Evolutionary conservation across 176 grass and related monocot species (phyloP).

Genomic region (Leersia perrieri): DNA sequence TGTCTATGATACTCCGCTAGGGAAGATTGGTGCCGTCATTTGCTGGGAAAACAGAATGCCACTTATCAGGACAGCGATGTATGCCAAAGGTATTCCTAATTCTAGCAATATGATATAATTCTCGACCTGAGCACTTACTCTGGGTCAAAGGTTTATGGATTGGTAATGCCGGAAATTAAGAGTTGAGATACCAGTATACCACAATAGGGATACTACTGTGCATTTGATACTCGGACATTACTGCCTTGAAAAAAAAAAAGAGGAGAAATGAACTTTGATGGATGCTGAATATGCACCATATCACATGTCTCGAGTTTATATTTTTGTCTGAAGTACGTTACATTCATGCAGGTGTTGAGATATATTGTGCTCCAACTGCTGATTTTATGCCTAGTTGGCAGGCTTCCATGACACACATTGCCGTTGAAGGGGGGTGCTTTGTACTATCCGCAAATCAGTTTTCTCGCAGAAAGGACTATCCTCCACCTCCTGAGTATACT

Average conservation of each 20-base stretch:
- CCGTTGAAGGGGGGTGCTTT: conserved; percentile 90
- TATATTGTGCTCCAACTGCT: conserved; percentile 93
- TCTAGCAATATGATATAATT: conserved; percentile 5
- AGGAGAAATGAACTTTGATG: background rate
- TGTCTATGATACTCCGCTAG: conserved; percentile 83
- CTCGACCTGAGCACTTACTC: background rate
- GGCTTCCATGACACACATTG: conserved; percentile 86
- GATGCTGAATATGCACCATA: conserved; percentile 20
- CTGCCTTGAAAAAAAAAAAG: background rate
- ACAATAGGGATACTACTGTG: background rate
- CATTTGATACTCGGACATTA: background rate
- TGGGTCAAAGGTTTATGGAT: background rate
- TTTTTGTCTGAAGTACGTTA: conserved; percentile 13
- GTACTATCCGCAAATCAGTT: conserved; percentile 82
- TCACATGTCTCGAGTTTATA: conserved; percentile 4
- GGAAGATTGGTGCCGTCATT: conserved; percentile 76
- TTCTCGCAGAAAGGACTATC: conserved; percentile 69
- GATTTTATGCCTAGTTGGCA: conserved; percentile 64
- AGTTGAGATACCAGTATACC: background rate
- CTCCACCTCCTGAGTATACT: conserved; percentile 64
- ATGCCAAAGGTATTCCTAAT: conserved; percentile 77
- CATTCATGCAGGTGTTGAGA: conserved; percentile 67
- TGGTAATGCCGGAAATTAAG: background rate
- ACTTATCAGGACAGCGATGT: conserved; percentile 75
- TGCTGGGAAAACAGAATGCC: conserved; percentile 99